Evolutionary conservation across 2,329 filamentous ascomycete species (phyloP), one percentile per base, ranked within the genome.

Genomic region (Diaporthe sp.): DNA sequence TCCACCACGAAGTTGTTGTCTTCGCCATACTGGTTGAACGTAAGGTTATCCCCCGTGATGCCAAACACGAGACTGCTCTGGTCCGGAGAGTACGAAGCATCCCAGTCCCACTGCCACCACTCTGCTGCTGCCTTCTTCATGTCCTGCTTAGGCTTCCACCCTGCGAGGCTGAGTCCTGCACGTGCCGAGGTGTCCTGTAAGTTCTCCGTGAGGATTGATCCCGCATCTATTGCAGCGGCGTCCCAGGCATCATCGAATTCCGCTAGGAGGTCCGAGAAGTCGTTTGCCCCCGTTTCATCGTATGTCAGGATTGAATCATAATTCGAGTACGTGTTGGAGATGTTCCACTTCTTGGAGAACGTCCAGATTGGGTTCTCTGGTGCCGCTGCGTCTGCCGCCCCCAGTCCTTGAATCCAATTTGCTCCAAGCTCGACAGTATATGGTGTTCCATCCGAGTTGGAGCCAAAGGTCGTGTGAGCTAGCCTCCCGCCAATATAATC

Each of bases 381-480:
- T 2, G 80, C 81, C 8, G 81, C 80, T 3, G 77, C 75, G 9
- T 76, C 80, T 71, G 52, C 78, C 28, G 78, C 77, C 6, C 80
- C 80, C 0, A 80, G 74, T 0, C 80, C 82, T 47, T 83, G 80
- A 0, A 87, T 80, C 92, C 92, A 94, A 76, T 94, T 94, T 9
- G 92, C 92, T 3, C 92, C 92, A 0, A 92, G 82, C 80, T 94
- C 92, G 13, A 94, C 85, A 0, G 84, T 86, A 75, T 90, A 91
- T 0, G 89, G 87, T 0, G 86, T 83, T 0, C 90, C 90, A 47
- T 89, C 83, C 0, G 82, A 47, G 4, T 82, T 80, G 22, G 84
- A 82, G 6, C 91, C 91, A 77, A 93, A 93, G 0, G 85, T 83
- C 0, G 86, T 86, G 75, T 92, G 88, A n/a, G 83, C 82, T 52